A percentile compares a stretch with the other conserved stretches of the same genome.
Conservation (phyloP, 2,329 filamentous ascomycete genomes). For the Arthrobotrys conoides region DNA sequence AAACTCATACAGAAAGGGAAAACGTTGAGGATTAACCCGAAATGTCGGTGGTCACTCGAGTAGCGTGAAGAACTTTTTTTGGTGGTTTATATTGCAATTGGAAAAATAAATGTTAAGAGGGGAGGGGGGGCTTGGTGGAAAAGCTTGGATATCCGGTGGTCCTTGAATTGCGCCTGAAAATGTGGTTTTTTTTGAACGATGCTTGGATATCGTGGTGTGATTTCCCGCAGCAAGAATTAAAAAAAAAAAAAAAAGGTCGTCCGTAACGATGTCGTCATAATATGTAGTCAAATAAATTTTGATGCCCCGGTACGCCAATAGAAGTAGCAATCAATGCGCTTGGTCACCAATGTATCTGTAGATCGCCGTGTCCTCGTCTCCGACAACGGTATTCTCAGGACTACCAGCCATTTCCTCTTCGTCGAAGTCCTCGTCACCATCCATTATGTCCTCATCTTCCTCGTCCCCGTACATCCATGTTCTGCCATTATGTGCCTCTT, state of each 20-base stretch:
- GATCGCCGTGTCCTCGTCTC: constrained; percentile 56
- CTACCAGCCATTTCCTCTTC: constrained; percentile 57
- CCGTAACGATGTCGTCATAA: constrained; percentile 48
- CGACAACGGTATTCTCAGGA: constrained; percentile 57
- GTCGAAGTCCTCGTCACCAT: constrained; percentile 48
- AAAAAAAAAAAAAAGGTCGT: constrained; percentile 8
- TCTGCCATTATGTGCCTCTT: constrained; percentile 93
- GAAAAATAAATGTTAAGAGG: not conserved
- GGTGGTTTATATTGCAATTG: constrained; percentile 29
- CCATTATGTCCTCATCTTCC: constrained; percentile 66
- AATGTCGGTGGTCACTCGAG: constrained; percentile 23
- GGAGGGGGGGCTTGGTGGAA: constrained; percentile 20
- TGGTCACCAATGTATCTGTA: constrained; percentile 40
- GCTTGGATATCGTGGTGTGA: constrained; percentile 39
- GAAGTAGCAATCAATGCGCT: constrained; percentile 37
- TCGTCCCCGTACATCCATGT: constrained; percentile 85
- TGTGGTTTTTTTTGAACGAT: constrained; percentile 37
- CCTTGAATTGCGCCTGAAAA: constrained; percentile 59
- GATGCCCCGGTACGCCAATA: constrained; percentile 54
- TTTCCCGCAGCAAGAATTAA: constrained; percentile 27
- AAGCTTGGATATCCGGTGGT: constrained; percentile 35
- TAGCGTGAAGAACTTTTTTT: constrained; percentile 50
- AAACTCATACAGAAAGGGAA: constrained; percentile 21
- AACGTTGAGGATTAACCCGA: constrained; percentile 34
- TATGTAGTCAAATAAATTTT: constrained; percentile 22